These are phyloP conservation scores for Eruca vesicaria DNA, from an alignment of 441 rosid species.

Conservation along the genomic window DNA sequence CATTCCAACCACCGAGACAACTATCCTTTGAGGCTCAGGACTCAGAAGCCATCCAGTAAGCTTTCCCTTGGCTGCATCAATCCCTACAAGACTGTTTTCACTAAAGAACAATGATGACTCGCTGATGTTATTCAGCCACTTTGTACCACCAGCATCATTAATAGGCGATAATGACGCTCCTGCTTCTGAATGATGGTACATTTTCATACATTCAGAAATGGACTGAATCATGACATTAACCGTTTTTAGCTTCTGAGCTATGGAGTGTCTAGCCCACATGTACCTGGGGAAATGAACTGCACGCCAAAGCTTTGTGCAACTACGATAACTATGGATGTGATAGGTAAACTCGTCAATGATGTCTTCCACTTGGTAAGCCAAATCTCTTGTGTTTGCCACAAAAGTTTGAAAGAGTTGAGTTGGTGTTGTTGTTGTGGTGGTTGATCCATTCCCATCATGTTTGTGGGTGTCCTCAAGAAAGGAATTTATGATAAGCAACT, in stretches of 20 bases:
- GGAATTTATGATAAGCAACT: constrained; percentile 38
- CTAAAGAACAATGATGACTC: constrained; percentile 35
- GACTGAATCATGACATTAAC: constrained; percentile 21
- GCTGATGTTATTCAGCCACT: constrained; percentile 23
- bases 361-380: constrained; percentile 40
- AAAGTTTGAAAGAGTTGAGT: constrained; percentile 28
- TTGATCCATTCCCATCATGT: constrained; percentile 21
- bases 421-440: neutral
- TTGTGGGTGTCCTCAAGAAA: constrained; percentile 36
- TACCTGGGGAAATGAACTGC: constrained; percentile 17
- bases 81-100: constrained; percentile 38
- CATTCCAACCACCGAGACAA: constrained; percentile 38
- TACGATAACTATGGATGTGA: constrained; percentile 11
- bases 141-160: constrained; percentile 2
- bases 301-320: constrained; percentile 14
- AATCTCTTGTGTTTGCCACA: constrained; percentile 34
- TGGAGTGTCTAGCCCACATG: constrained; percentile 18
- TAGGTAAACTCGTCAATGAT: constrained; percentile 36
- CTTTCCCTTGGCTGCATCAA: constrained; percentile 24
- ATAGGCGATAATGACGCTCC: neutral
- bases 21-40: constrained; percentile 16
- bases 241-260: constrained; percentile 28
- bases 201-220: constrained; percentile 22
- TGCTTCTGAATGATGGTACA: constrained; percentile 16
- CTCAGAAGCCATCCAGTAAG: constrained; percentile 31